Evolutionary conservation across 2,329 filamentous ascomycete genomes (phyloP), one percentile per base, ranked within the genome.

Genomic region (Fusarium pseudograminearum): DNA sequence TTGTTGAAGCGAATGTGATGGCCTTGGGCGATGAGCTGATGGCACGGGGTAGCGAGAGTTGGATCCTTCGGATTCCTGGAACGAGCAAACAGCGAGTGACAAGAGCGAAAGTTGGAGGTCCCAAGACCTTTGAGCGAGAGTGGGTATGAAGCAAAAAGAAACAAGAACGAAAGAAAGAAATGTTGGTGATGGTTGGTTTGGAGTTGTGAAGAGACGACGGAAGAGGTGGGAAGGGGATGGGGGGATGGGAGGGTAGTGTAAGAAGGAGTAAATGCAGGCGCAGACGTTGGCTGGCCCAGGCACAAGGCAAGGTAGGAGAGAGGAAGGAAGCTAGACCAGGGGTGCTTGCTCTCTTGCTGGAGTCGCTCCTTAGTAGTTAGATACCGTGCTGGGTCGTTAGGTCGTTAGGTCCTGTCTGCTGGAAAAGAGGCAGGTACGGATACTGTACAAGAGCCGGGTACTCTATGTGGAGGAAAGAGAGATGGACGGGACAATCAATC

Each of bases 171-270:
- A 47, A 59, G 61, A 63, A 57, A 51, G 38, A 69, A 61, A 48
- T 42, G 33, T 51, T 53, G 58, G 45, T 54, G 54, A 70, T 51
- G 52, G 52, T 58, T 61, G 58, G 44, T 34, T 67, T 68, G 54
- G 70, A 65, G 61, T 62, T 69, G 61, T 57, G 58, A 71, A 61
- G 58, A 67, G 61, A 68, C 42, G 28, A 52, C 47, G 44, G 26
- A 61, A 61, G 57, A 66, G 50, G 54, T 67, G 50, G 52, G 47
- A 56, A 61, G 33, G 52, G 24, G 53, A 56, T 61, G 51, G 65
- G 70, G 70, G 59, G 70, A 63, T 59, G 67, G 59, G 50, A 71
- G 60, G 70, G 67, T 65, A 64, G 68, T 66, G 61, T 71, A 72
- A 36, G 47, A 51, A 38, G 69, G 68, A 56, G 57, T 56, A 61